Evolutionary conservation across 768 basidiomycete species (phyloP).

Genomic region (Glaciozyma antarctica): DNA sequence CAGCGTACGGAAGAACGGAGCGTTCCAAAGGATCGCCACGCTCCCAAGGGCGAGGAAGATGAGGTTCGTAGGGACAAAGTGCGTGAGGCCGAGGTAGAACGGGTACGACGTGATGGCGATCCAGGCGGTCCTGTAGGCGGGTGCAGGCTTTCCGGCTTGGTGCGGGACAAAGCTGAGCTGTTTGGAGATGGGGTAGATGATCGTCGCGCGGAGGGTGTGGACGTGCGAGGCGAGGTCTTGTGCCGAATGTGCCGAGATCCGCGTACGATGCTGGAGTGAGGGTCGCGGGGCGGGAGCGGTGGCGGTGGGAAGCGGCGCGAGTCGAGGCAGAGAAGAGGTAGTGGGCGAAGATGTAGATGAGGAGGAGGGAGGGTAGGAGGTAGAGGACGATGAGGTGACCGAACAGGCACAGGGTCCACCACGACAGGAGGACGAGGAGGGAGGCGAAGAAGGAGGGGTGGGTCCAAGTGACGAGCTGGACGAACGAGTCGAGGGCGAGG

Average conservation of each 20-base stretch:
- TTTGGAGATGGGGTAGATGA: slow-evolving; percentile 26
- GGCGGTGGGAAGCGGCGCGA: not conserved
- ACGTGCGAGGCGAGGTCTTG: slow-evolving; percentile 26
- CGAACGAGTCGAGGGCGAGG: slow-evolving; percentile 5
- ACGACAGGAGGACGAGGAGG: slow-evolving; percentile 33
- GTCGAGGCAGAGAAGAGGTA: slow-evolving; percentile 21
- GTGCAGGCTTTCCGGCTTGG: slow-evolving; percentile 9
- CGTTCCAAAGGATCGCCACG: slow-evolving; percentile 33
- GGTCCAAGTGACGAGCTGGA: slow-evolving; percentile 36
- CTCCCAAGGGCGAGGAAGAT: slow-evolving; percentile 30
- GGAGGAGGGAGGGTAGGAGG: slow-evolving; percentile 28
- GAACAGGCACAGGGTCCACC: slow-evolving; percentile 35
- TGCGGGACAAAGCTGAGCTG: slow-evolving; percentile 22
- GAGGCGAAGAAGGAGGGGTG: slow-evolving; percentile 29
- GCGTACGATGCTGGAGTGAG: slow-evolving; percentile 24
- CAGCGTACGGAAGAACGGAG: slow-evolving; percentile 26
- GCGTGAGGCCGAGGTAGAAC: slow-evolving; percentile 30
- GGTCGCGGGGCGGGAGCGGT: slow-evolving; percentile 6
- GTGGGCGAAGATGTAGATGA: slow-evolving; percentile 13
- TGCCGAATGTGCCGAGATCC: slow-evolving; percentile 16
- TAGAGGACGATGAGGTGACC: slow-evolving; percentile 27
- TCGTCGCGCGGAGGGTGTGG: slow-evolving; percentile 13
- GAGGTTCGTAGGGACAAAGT: slow-evolving; percentile 27
- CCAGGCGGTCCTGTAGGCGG: slow-evolving; percentile 30
- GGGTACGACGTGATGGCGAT: slow-evolving; percentile 36